Conservation (phyloP, 2,329 filamentous ascomycete genomes). For the Aspergillus fijiensis region DNA sequence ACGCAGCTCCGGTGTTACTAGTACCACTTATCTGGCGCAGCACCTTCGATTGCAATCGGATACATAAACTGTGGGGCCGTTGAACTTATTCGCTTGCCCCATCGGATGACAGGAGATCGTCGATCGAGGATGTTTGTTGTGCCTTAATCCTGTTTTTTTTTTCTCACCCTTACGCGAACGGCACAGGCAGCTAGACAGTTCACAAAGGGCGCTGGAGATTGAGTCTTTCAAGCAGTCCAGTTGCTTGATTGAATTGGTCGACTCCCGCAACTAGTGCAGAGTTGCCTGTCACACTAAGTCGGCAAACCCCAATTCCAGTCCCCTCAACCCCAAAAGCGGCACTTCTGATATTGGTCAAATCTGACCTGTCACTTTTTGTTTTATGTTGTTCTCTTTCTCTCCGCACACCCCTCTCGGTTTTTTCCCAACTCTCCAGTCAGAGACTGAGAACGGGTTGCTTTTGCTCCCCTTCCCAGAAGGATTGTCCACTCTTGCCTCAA, state of each 20-base stretch:
- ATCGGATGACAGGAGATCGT: not conserved
- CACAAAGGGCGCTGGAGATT: not conserved
- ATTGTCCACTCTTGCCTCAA: not conserved
- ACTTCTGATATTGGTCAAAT: conserved; percentile 14
- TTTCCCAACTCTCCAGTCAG: conserved; percentile 8
- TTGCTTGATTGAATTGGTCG: not conserved
- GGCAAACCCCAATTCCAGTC: not conserved
- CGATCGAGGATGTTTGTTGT: conserved; percentile 1
- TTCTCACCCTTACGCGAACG: not conserved
- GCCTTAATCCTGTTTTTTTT: not conserved
- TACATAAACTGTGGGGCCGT: conserved; percentile 19
- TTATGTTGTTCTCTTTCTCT: not conserved
- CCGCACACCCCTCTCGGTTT: not conserved
- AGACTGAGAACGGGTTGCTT: not conserved
- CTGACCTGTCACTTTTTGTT: conserved; percentile 11
- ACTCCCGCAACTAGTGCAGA: not conserved
- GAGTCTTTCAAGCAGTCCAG: not conserved
- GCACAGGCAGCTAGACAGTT: not conserved
- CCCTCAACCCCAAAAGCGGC: not conserved
- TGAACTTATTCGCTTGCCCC: not conserved
- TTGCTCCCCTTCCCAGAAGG: not conserved
- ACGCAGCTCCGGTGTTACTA: conserved; percentile 4
- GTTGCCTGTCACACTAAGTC: conserved; percentile 10
- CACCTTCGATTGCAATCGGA: conserved; percentile 9
- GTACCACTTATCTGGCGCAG: not conserved